Base-by-base conservation (phyloP, 2,329 filamentous ascomycete species). In the Lithohypha guttulata region DNA sequence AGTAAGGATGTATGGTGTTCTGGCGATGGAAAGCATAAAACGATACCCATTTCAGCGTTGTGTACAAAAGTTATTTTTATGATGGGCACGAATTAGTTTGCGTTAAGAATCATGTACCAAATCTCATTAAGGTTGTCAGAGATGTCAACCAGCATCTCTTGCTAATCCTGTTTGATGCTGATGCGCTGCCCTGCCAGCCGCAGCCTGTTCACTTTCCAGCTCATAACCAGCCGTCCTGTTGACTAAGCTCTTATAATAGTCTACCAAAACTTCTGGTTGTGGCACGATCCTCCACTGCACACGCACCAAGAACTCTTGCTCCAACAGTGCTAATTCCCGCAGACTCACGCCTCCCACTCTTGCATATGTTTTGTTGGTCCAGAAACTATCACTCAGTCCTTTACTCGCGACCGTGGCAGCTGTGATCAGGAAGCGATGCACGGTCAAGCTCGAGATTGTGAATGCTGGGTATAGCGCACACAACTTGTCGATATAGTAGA, bases 281-380 rank as follows among this genome's bases (percentile, higher is more conserved):
- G 91, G 91, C 2, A 98, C 87, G 50, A 98, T 98, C 54, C 82
- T 84, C 89, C 91, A 98, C 55, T 95, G 84, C 19, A 98, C 81
- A 38, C 84, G 73, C 55, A 87, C 85, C 21, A 98, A 65, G 50
- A 98, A 94, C 54, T 98, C 91, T 20, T 98, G 70, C 59, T 98
- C 91, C 7, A 98, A 67, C 41, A 95, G 68, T 42, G 91, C 93
- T 47, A 98, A 65, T 60, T 98, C 91, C 34, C 81, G 78, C 25
- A 95, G 71, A 49, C 84, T 86, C 34, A 98, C 86, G 46, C 91
- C 91, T 4, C 91, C 91, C 1, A 98, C 87, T 40, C 85, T 74
- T 25, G 91, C 87, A 58, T 98, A 98, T 1, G 89, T 93, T 19
- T 84, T 84, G 61, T 98, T 98, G 46, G 93, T 96, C 86, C 91